A percentile compares a stretch with the other conserved stretches of the same genome.
These are phyloP conservation scores for Tetrapisispora arboricola DNA, from an alignment of 805 yeast genomes.

Conservation along the genomic window DNA sequence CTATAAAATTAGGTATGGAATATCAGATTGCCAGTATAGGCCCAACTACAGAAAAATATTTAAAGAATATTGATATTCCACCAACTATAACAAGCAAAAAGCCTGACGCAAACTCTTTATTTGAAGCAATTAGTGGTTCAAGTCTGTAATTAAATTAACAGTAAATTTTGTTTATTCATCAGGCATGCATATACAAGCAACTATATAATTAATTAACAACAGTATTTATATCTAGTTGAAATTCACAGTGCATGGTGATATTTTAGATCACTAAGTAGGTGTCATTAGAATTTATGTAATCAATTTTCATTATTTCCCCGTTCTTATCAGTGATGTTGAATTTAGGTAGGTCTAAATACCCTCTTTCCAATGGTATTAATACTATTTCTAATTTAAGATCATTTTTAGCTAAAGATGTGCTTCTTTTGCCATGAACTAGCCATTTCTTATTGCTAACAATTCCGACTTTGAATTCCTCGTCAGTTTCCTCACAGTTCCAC, in stretches of 20 bases:
- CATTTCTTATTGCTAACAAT: conserved; percentile 55
- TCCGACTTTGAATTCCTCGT: conserved; percentile 33
- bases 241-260: too few relatives aligned
- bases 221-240: too few relatives aligned
- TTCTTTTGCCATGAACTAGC: conserved; percentile 67
- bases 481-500: conserved; percentile 11
- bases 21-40: conserved; percentile 71
- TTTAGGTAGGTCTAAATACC: conserved; percentile 59
- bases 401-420: conserved; percentile 38
- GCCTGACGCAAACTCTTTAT: conserved; percentile 59
- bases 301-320: conserved; percentile 43
- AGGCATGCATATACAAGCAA: not conserved
- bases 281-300: conserved; percentile 58
- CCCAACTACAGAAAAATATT: conserved; percentile 72
- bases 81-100: conserved; percentile 58
- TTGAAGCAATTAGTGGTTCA: conserved; percentile 13
- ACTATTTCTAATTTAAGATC: conserved; percentile 30
- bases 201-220: too few relatives aligned
- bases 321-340: conserved; percentile 36
- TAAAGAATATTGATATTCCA: conserved; percentile 39
- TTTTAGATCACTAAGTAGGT: conserved; percentile 59
- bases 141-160: not conserved
- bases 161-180: too few relatives aligned
- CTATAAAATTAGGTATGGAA: conserved; percentile 19
- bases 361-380: conserved; percentile 67